Evolutionary conservation across 306 rosid genomes (phyloP).

Genomic region (Quercus mongolica): DNA sequence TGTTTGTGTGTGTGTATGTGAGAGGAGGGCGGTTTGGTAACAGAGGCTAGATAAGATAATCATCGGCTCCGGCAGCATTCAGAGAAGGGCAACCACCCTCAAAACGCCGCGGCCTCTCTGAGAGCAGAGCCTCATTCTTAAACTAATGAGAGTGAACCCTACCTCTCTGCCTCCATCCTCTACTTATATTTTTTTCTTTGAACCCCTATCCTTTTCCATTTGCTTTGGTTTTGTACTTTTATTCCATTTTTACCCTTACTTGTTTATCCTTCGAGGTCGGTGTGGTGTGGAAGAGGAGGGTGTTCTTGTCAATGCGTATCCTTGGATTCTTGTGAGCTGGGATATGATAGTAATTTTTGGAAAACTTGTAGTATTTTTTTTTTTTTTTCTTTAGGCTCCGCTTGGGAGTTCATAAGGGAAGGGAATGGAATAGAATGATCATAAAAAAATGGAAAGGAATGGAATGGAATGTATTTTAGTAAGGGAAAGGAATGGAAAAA

Average conservation of each 20-base stretch:
- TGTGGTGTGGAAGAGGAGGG: no score
- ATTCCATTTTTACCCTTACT: background rate
- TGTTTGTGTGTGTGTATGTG: background rate
- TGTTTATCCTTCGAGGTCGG: background rate
- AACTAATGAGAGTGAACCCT: slow-evolving; percentile 10
- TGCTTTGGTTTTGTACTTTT: background rate
- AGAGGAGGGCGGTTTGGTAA: background rate
- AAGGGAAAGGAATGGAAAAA: no score
- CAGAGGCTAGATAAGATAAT: background rate
- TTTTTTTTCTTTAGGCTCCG: no score
- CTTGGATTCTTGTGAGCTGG: no score
- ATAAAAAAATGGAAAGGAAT: no score
- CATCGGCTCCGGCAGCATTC: slow-evolving; percentile 10
- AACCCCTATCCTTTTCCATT: background rate
- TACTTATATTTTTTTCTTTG: background rate
- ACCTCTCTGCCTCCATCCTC: fast-evolving
- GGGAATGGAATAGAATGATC: no score
- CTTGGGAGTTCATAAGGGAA: no score
- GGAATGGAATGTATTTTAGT: no score
- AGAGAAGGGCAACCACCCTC: background rate
- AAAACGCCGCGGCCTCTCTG: background rate
- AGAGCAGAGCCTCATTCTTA: slow-evolving; percentile 14
- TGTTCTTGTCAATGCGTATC: no score
- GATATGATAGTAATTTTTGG: no score
- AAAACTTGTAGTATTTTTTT: no score